Percentiles rank a stretch among this genome's conserved stretches.
Conservation (phyloP, 179 eudicot species). For the Camellia oleifera region DNA sequence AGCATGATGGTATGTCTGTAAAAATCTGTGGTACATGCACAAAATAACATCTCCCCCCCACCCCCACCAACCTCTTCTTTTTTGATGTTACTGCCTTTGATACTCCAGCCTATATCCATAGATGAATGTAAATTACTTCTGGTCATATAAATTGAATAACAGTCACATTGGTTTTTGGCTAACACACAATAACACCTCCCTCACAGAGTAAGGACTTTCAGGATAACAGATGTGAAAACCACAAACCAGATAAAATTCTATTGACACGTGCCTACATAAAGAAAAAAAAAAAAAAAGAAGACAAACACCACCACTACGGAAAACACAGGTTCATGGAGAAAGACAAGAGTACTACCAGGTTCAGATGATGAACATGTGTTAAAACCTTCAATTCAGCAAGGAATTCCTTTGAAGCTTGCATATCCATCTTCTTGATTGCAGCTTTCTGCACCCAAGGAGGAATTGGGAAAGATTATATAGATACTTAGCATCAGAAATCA, state of each 20-base stretch:
- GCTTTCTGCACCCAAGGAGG: constrained; percentile 46
- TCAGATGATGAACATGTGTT: constrained; percentile 75
- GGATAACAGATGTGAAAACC: not conserved
- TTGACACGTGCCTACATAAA: not conserved
- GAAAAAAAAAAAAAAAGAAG: not conserved
- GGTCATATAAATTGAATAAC: too few species aligned
- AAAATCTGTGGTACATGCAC: too few species aligned
- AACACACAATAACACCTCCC: not conserved
- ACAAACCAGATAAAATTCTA: not conserved
- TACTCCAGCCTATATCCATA: too few species aligned
- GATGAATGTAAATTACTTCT: too few species aligned
- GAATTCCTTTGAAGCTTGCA: constrained; percentile 74
- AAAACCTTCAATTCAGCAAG: constrained; percentile 71
- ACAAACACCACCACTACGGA: not conserved
- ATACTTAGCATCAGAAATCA: not conserved
- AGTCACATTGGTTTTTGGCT: too few species aligned
- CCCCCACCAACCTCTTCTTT: too few species aligned
- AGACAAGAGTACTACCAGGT: constrained; percentile 30
- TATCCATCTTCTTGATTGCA: constrained; percentile 84
- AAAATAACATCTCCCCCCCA: too few species aligned
- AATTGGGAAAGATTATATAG: not conserved
- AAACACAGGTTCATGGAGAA: not conserved
- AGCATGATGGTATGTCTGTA: too few species aligned
- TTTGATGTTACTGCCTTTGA: too few species aligned
- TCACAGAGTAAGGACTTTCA: not conserved